These are phyloP conservation scores for Lachnellula willkommii DNA, from an alignment of 2,329 filamentous ascomycete genomes.

Conservation along the genomic window DNA sequence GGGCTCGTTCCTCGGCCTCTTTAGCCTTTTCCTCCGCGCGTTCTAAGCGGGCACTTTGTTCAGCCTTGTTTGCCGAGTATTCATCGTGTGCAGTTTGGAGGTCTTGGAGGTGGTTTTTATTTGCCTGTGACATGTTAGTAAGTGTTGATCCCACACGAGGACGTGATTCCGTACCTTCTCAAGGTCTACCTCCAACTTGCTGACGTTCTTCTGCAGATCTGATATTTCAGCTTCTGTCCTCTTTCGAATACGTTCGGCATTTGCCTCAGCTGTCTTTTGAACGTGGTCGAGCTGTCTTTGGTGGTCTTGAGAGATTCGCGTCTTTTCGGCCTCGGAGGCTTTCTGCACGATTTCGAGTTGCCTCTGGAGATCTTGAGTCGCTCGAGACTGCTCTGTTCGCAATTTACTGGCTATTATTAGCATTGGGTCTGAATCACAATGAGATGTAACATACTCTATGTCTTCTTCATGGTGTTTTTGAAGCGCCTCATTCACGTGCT, in stretches of 20 bases:
- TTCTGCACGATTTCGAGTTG: constrained; percentile 44
- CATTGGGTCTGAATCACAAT: background rate
- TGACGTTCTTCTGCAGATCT: constrained; percentile 57
- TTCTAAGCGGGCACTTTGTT: constrained; percentile 22
- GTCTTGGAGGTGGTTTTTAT: constrained; percentile 56
- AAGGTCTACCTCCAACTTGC: constrained; percentile 56
- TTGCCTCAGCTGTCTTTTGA: constrained; percentile 44
- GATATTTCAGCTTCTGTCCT: constrained; percentile 55
- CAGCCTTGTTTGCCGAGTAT: constrained; percentile 38
- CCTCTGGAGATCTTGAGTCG: constrained; percentile 32
- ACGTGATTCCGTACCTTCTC: constrained; percentile 44
- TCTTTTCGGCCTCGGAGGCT: constrained; percentile 38
- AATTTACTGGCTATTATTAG: constrained; percentile 28
- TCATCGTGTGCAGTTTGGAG: constrained; percentile 51
- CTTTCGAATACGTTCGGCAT: constrained; percentile 44
- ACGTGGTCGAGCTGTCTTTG: constrained; percentile 43
- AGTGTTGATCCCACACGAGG: background rate
- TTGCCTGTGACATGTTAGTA: constrained; percentile 40
- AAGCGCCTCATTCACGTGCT: constrained; percentile 59
- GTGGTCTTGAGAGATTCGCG: constrained; percentile 24
- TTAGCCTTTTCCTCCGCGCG: constrained; percentile 43
- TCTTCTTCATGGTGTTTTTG: constrained; percentile 67
- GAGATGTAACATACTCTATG: constrained; percentile 40
- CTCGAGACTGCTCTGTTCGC: constrained; percentile 29
- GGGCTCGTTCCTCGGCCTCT: constrained; percentile 23